These are phyloP conservation scores for Aspergillus eucalypticola DNA, from an alignment of 2,329 filamentous ascomycete species.

Conservation along the genomic window DNA sequence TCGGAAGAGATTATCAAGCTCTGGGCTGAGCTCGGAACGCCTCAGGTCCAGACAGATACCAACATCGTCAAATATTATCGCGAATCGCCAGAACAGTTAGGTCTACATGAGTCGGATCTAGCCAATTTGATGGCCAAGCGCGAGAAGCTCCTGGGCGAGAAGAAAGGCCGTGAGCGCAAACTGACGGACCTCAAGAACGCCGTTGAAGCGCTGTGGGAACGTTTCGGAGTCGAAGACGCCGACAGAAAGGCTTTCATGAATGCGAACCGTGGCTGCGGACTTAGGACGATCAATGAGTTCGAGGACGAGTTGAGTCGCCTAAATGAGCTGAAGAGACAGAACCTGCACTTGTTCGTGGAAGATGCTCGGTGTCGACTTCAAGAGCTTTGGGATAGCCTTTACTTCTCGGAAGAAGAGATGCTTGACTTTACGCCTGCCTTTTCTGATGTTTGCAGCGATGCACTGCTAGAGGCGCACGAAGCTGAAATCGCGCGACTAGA, in stretches of 20 bases:
- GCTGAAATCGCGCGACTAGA: conserved; percentile 83
- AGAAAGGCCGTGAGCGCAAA: conserved; percentile 76
- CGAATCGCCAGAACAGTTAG: conserved; percentile 89
- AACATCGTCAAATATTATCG: conserved; percentile 86
- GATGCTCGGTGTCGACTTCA: conserved; percentile 88
- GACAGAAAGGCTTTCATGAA: conserved; percentile 86
- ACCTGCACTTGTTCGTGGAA: conserved; percentile 93
- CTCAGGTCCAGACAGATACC: conserved; percentile 86
- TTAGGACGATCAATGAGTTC: conserved; percentile 92
- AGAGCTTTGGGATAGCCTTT: conserved; percentile 90
- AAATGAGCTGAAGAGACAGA: conserved; percentile 91
- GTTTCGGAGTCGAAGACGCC: conserved; percentile 76
- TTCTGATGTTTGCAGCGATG: conserved; percentile 95
- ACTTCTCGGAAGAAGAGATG: conserved; percentile 98
- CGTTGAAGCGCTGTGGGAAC: conserved; percentile 88
- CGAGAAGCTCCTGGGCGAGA: conserved; percentile 85
- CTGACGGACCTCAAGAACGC: conserved; percentile 72
- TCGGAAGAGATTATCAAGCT: conserved; percentile 87
- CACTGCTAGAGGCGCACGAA: conserved; percentile 91
- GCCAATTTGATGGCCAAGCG: conserved; percentile 69
- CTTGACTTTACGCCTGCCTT: conserved; percentile 96
- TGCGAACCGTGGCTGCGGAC: conserved; percentile 83
- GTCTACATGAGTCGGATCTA: conserved; percentile 85
- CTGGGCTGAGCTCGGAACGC: conserved; percentile 93
- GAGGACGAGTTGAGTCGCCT: conserved; percentile 84